A percentile compares a stretch with the other conserved stretches of the same genome.
phyloP scores from a whole-genome alignment of 108 stramenopile species.

The Skeletonema menzelii region DNA sequence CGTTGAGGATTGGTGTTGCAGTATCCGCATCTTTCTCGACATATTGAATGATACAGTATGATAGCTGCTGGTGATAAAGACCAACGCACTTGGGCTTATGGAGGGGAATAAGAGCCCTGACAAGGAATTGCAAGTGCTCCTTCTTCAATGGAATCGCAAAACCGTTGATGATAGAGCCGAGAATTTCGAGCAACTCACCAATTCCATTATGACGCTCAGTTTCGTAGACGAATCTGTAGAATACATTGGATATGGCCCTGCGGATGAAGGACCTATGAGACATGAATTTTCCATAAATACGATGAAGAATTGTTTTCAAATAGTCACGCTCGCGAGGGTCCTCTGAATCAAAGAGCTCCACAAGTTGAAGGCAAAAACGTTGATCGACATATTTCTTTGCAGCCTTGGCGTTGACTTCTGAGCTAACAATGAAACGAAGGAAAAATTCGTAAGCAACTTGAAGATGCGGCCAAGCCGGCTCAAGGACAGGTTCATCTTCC shows the following conservation, averaged over 20 bases:
- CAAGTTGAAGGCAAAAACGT: conserved; percentile 94
- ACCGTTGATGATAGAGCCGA: conserved; percentile 98
- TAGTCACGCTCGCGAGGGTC: conserved; percentile 99
- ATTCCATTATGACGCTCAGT: conserved; percentile 98
- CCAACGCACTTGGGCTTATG: conserved; percentile 98
- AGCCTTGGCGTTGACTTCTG: conserved; percentile 97
- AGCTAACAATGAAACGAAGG: conserved; percentile 94
- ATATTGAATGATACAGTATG: conserved; percentile 99
- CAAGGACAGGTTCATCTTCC: conserved; percentile 98
- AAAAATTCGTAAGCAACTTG: conserved; percentile 99
- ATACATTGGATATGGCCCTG: conserved; percentile 94
- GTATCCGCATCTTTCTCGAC: conserved; percentile 99
- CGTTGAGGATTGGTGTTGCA: conserved; percentile 94
- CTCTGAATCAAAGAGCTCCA: conserved; percentile 98
- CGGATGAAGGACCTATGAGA: conserved; percentile 97
- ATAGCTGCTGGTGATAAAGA: conserved; percentile 98
- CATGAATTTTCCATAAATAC: conserved; percentile 99
- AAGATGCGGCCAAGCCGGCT: conserved; percentile 98
- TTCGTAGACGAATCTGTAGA: conserved; percentile 97
- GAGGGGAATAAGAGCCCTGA: conserved; percentile 94
- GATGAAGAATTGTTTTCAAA: conserved; percentile 98
- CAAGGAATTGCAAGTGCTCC: conserved; percentile 97
- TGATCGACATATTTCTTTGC: conserved; percentile 98
- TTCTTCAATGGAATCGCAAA: conserved; percentile 97
- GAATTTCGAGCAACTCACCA: conserved; percentile 97